Conservation (phyloP, 139 green algal genomes). For the Picochlorum sp. region DNA sequence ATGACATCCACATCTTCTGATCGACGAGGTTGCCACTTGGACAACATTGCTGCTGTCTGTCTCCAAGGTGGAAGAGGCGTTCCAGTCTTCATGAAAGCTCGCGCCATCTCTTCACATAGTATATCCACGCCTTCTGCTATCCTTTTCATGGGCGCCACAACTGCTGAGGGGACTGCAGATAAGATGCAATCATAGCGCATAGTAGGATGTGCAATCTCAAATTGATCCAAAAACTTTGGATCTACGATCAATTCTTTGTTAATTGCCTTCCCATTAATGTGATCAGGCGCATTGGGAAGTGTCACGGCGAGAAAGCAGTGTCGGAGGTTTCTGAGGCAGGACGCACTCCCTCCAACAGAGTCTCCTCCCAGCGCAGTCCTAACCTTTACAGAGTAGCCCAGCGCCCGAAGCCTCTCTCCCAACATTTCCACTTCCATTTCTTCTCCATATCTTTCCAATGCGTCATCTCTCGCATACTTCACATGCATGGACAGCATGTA, state of each 20-base stretch:
- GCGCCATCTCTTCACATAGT: slow-evolving; percentile 40
- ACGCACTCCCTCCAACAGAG: slow-evolving; percentile 22
- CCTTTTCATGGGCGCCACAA: slow-evolving; percentile 25
- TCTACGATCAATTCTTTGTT: slow-evolving; percentile 32
- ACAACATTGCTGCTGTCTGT: slow-evolving; percentile 36
- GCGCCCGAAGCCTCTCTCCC: slow-evolving; percentile 27
- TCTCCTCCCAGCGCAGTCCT: slow-evolving; percentile 36
- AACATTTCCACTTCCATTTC: slow-evolving; percentile 17
- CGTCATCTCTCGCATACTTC: slow-evolving; percentile 17
- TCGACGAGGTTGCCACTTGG: slow-evolving; percentile 50
- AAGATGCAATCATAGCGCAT: slow-evolving; percentile 34
- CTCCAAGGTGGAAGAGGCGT: slow-evolving; percentile 48
- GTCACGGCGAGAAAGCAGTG: slow-evolving; percentile 49
- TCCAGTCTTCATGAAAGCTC: slow-evolving; percentile 29
- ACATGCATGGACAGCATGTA: slow-evolving; percentile 34
- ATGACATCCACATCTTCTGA: slow-evolving; percentile 29
- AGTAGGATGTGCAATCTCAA: slow-evolving; percentile 46
- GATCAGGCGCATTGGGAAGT: not conserved
- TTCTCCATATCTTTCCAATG: not conserved
- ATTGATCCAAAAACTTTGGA: slow-evolving; percentile 49
- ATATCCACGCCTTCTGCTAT: slow-evolving; percentile 32
- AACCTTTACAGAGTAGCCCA: slow-evolving; percentile 34
- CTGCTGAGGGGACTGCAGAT: slow-evolving; percentile 20
- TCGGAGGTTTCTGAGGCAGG: slow-evolving; percentile 55
- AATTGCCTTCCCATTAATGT: not conserved